Percentiles rank a stretch among this genome's conserved stretches.
Conservation (phyloP, 2,329 filamentous ascomycete genomes). For the Pseudogymnoascus destructans region DNA sequence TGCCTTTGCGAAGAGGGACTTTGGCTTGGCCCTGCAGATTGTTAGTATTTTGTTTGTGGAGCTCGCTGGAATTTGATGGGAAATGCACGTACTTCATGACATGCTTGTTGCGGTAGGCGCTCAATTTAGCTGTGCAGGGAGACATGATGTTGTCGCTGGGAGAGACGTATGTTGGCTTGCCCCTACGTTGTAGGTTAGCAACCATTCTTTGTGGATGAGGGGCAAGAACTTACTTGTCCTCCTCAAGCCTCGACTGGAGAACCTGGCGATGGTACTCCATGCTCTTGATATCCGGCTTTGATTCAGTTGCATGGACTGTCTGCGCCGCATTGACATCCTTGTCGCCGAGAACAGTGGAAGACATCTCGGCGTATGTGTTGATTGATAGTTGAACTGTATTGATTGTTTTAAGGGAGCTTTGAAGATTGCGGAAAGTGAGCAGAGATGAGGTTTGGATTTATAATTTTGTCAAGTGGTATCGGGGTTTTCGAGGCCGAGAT, state of each 20-base stretch:
- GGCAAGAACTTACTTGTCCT: slow-evolving; percentile 42
- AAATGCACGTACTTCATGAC: slow-evolving; percentile 54
- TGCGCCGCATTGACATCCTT: slow-evolving; percentile 47
- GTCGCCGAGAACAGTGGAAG: slow-evolving; percentile 45
- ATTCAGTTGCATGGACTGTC: slow-evolving; percentile 21
- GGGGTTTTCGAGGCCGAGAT: background rate
- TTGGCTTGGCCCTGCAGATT: slow-evolving; percentile 44
- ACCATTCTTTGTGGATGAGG: slow-evolving; percentile 19
- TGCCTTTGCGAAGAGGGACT: slow-evolving; percentile 53
- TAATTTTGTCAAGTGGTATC: slow-evolving; percentile 5
- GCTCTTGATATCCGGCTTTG: slow-evolving; percentile 41
- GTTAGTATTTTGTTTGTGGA: slow-evolving; percentile 16
- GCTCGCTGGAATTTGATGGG: background rate
- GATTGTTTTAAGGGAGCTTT: background rate
- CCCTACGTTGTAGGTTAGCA: slow-evolving; percentile 15
- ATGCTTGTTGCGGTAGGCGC: slow-evolving; percentile 67
- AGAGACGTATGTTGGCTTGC: slow-evolving; percentile 47
- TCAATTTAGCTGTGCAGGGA: slow-evolving; percentile 72
- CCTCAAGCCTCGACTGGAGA: slow-evolving; percentile 57
- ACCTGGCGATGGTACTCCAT: slow-evolving; percentile 71
- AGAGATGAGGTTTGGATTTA: slow-evolving; percentile 4
- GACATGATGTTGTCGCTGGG: slow-evolving; percentile 86
- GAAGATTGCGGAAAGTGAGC: background rate
- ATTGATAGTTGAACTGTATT: background rate
- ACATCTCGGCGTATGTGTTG: slow-evolving; percentile 32